A percentile compares a stretch with the other conserved stretches of the same genome.
Conservation (phyloP, 495 filamentous ascomycete species). For the Aspergillus saccharolyticus region DNA sequence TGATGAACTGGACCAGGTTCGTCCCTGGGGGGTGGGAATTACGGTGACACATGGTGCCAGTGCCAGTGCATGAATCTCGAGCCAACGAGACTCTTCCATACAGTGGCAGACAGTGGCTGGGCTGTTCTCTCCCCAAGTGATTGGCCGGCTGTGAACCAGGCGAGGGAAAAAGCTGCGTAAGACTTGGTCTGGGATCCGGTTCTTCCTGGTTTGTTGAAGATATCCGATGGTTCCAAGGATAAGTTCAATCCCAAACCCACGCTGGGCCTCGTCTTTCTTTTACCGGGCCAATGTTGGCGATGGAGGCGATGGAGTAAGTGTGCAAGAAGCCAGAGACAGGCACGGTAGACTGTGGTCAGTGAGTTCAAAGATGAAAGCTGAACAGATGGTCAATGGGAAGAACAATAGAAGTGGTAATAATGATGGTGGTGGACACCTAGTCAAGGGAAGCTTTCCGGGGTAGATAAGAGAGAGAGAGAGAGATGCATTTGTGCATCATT, state of each 20-base stretch:
- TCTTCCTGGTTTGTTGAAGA: conserved; percentile 6
- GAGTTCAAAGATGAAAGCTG: neutral
- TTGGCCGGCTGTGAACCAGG: conserved; percentile 1
- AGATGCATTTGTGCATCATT: neutral
- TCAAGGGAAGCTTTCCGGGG: neutral
- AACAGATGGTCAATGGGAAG: neutral
- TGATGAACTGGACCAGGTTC: neutral
- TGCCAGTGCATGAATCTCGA: neutral
- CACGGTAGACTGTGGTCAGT: neutral
- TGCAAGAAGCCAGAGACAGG: too few species aligned
- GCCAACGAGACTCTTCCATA: conserved; percentile 1
- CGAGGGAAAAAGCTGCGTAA: conserved; percentile 13
- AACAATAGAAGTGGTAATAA: neutral
- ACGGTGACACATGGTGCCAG: neutral
- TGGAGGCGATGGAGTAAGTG: neutral
- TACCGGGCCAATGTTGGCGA: neutral
- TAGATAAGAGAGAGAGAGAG: neutral
- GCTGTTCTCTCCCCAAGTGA: neutral
- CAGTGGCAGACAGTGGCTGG: conserved; percentile 7
- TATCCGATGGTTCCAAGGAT: neutral
- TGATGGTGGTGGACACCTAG: neutral
- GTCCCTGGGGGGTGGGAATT: neutral
- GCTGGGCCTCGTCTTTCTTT: neutral
- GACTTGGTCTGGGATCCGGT: neutral
- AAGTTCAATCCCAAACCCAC: neutral